Base-by-base conservation (phyloP, 352 stramenopile species). In the Pythium angustatum region DNA sequence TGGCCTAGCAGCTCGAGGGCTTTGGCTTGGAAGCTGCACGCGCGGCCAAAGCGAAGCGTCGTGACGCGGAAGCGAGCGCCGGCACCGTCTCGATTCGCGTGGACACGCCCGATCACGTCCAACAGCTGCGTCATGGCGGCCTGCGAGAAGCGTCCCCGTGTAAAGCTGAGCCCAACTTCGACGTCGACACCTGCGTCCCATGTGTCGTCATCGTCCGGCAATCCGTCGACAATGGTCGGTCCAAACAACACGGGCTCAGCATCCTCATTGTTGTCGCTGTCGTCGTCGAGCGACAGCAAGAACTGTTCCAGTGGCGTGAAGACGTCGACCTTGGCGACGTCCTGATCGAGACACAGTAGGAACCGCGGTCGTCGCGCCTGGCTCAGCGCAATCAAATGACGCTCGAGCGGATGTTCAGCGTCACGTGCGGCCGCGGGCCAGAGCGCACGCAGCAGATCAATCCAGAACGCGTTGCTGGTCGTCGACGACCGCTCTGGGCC, bases 121-220 rank as follows among this genome's bases (percentile, higher is more conserved):
- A 65, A n/a, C 19, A 65, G 58, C 26, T 52, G n/a, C 15, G 58
- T 51, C 48, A 58, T 58, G 0, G 34, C 15, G 7, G 58, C 48
- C 12, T 58, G 34, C 9, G 58, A 57, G 26, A 65, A 38, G 3
- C 48, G 56, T 6, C 58, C 58, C 5, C 27, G 21, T 11, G 58
- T 53, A 21, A 65, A 65, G 2, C 49, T 53, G 17, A 65, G 49
- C 6, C 58, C 58, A 17, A 65, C 27, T 27, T 65, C 58, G 9
- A 65, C 58, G 8, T 44, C 36, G 22, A 58, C 26, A 15, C 27
- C 26, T n/a, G n/a, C n/a, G 5, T 59, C 52, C 19, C 22, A 41
- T n/a, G 15, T 24, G 5, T 52, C 41, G 17, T 47, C 38, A 28
- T 47, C 54, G 38, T 47, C 41, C 2, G 52, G 26, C n/a, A 65